Base-by-base conservation (phyloP, 1,284 basidiomycete species). In the Leccinum angustisporum region DNA sequence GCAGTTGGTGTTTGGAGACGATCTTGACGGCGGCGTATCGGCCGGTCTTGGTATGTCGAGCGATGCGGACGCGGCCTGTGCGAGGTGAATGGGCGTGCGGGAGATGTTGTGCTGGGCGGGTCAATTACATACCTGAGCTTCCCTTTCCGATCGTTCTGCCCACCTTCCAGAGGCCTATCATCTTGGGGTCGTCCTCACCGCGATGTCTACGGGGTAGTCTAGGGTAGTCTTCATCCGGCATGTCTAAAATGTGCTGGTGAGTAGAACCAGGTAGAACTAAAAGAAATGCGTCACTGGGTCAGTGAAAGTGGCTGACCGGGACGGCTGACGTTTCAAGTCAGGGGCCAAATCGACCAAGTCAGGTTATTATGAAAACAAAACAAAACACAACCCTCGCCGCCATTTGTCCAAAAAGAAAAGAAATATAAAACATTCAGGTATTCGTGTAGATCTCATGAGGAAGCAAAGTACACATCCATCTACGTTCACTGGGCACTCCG, bases 1-100 rank as follows among this genome's bases (percentile, higher is more conserved):
- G 83, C 56, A 93, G 77, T 64, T 90, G 79, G 64, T 86, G 86
- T 76, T 97, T 97, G 40, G 95, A 92, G 34, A 99, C 91, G 68
- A 99, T 98, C 81, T 99, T 99, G 76, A 99, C 88, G 3, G 97
- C 97, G 31, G 97, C 95, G 71, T 91, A 90, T 77, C 97, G 88
- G 13, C 92, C 92, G 0, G 94, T 96, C 71, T 86, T 88, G 21
- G 88, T 84, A 75, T 99, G 94, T 63, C 94, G 83, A 14, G 95
- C 96, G 63, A 98, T 88, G 67, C 93, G 89, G 48, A 99, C 97
- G 57, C 93, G 90, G 59, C 95, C 95, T 97, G 62, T 14, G 54
- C 38, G 21, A 50, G 11, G 9, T 54, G 56, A 33, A 14, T 52
- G 30, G n/a, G 27, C 51, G 33, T 21, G 25, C 43, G 60, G 33